Evolutionary conservation across 148 eudicot species (phyloP), one percentile per base, ranked within the genome.

Genomic region (Vaccinium darrowii): DNA sequence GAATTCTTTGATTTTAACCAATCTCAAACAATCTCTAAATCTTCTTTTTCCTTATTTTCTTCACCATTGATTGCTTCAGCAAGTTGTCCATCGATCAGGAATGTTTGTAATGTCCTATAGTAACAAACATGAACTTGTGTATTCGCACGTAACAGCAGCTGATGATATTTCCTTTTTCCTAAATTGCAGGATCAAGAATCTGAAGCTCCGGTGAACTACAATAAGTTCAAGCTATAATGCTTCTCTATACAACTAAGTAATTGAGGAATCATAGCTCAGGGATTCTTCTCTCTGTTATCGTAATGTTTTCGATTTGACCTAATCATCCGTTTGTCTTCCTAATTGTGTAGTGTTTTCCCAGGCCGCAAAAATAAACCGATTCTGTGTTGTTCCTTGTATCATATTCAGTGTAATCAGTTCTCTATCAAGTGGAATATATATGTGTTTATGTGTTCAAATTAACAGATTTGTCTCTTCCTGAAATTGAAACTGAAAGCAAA

Each of bases 161-260:
- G 76, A 21, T 8, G 12, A 69, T 18, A 49, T 57, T 77, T 43
- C 36, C 75, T 80, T 81, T 67, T 75, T 47, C 52, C 78, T 52
- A 25, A 49, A 69, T 67, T 87, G 95, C 92, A 93, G 95, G 91
- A 72, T 90, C 89, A 91, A 76, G 88, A 86, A 86, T 85, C 90
- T 77, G 76, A 85, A 86, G 91, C 88, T 84, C 43, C 82, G 50
- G 39, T 83, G 88, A 84, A 79, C 62, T 39, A 16, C 47, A 13
- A 58, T n/a, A 30, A 50, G 49, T 54, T 18, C 75, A 25, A 80
- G 62, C 79, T n/a, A 8, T 8, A 76, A 88, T 83, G 67, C 50
- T 69, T 78, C 56, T 49, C 5, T 5, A 81, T 72, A 21, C 13
- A 15, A 27, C 36, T 56, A 80, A 39, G 71, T 54, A 43, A 39